Evolutionary conservation across 2,329 filamentous ascomycete species (phyloP), one percentile per base, ranked within the genome.

Genomic region (Coniella lustricola): DNA sequence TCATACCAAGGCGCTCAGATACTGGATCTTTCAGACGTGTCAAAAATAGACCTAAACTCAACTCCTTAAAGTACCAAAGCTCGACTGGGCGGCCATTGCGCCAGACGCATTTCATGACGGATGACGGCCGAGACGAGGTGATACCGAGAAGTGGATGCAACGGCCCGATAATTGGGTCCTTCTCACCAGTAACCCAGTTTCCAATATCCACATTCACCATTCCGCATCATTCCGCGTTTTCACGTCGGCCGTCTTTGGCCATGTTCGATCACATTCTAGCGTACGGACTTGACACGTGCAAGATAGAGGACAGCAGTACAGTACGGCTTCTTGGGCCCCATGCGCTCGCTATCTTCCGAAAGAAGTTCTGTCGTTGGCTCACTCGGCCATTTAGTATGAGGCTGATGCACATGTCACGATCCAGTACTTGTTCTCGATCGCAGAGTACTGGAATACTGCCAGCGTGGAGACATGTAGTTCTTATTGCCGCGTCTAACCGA

Each of bases 401-500:
- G 37, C n/a, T 46, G 46, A 51, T 25, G 17, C 34, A 17, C 18
- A 42, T 33, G 20, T n/a, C 17, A 40, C 7, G 18, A 20, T 22
- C 31, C 18, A 34, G 13, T 12, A 21, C 31, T 7, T 43, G 12
- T n/a, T n/a, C n/a, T n/a, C n/a, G n/a, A n/a, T n/a, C n/a, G n/a
- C n/a, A n/a, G n/a, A n/a, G n/a, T n/a, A n/a, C n/a, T n/a, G n/a
- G 16, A 18, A 43, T 21, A 14, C 18, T 33, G 7, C 13, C 17
- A 18, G 20, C 41, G 13, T n/a, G 9, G 17, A 7, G 13, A 3
- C 41, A n/a, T 34, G 20, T 29, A 10, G 25, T 17, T 18, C 20
- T 16, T 9, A n/a, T 21, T 36, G 37, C 49, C 49, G 41, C 33
- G 44, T 33, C 42, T 46, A 46, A 33, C 49, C 46, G 49, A 22